Percentiles rank a stretch among this genome's conserved stretches.
These are phyloP conservation scores for Aspergillus sclerotiicarbonarius DNA, from an alignment of 495 filamentous ascomycete species.

Conservation along the genomic window DNA sequence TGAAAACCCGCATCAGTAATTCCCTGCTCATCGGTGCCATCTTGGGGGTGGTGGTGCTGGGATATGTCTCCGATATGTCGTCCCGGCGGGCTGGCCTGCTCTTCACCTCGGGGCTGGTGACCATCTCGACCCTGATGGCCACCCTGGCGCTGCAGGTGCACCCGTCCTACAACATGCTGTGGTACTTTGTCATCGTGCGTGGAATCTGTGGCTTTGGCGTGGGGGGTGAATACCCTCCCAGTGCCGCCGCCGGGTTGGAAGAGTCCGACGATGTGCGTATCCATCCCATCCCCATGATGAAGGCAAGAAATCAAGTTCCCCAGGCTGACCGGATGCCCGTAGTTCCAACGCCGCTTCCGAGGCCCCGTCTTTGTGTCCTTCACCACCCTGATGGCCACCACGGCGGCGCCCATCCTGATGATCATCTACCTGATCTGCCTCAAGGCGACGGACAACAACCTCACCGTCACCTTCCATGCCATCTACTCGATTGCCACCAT, in stretches of 20 bases:
- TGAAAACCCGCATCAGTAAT: slow-evolving; percentile 38
- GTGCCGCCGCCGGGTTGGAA: slow-evolving; percentile 34
- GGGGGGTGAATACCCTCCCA: slow-evolving; percentile 36
- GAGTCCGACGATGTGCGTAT: slow-evolving; percentile 30
- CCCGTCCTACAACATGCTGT: slow-evolving; percentile 33
- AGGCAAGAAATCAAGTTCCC: background rate
- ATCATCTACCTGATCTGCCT: slow-evolving; percentile 36
- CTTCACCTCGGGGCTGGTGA: slow-evolving; percentile 33
- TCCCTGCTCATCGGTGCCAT: slow-evolving; percentile 36
- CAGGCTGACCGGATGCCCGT: background rate
- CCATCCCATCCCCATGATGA: too few species aligned
- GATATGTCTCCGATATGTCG: slow-evolving; percentile 33
- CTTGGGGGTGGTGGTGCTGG: slow-evolving; percentile 31
- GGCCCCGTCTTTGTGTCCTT: slow-evolving; percentile 38
- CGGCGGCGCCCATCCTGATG: slow-evolving; percentile 31
- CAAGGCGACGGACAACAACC: slow-evolving; percentile 33
- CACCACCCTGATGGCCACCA: slow-evolving; percentile 36
- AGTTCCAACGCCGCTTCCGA: slow-evolving; percentile 27
- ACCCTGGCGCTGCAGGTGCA: slow-evolving; percentile 32
- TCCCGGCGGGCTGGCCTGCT: slow-evolving; percentile 32
- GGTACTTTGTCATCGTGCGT: slow-evolving; percentile 35
- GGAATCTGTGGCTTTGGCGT: slow-evolving; percentile 36
- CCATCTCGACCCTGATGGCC: slow-evolving; percentile 34
- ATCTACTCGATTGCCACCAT: slow-evolving; percentile 35
- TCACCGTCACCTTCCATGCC: slow-evolving; percentile 31